A percentile compares a stretch with the other conserved stretches of the same genome.
phyloP scores from a whole-genome alignment of 805 yeast genomes.

The Pichia cephalocereana region DNA sequence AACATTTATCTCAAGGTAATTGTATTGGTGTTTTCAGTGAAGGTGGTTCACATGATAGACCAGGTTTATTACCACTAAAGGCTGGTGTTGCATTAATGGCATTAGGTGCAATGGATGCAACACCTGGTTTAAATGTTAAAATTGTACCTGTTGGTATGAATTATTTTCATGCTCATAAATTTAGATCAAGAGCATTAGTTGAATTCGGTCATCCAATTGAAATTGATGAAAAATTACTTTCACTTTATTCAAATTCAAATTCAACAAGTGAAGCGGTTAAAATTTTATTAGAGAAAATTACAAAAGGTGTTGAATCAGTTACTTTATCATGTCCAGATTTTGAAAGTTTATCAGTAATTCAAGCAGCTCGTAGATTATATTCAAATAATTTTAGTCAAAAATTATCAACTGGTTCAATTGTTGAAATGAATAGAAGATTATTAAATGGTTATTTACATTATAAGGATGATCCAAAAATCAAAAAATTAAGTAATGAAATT shows the following conservation, averaged over 20 bases:
- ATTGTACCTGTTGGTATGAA: constrained; percentile 98
- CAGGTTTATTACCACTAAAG: constrained; percentile 83
- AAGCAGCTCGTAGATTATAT: constrained; percentile 85
- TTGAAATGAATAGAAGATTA: constrained; percentile 85
- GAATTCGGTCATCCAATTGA: constrained; percentile 89
- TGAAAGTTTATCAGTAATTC: constrained; percentile 82
- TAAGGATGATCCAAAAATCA: constrained; percentile 60
- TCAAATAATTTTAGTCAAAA: constrained; percentile 62
- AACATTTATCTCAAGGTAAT: constrained; percentile 69
- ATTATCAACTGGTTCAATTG: constrained; percentile 72
- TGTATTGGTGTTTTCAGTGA: constrained; percentile 94
- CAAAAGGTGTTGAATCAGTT: constrained; percentile 70
- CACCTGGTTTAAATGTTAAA: constrained; percentile 67
- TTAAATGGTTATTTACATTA: constrained; percentile 72
- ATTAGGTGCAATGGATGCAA: constrained; percentile 77
- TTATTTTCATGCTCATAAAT: constrained; percentile 91
- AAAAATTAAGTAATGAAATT: constrained; percentile 52
- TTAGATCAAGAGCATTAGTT: constrained; percentile 89
- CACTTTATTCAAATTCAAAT: constrained; percentile 47
- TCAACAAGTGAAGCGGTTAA: constrained; percentile 67
- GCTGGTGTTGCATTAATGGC: constrained; percentile 99
- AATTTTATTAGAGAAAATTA: constrained; percentile 58
- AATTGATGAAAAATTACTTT: constrained; percentile 51
- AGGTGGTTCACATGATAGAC: constrained; percentile 96
- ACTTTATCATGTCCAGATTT: constrained; percentile 85